A percentile compares a stretch with the other conserved stretches of the same genome.
These are phyloP conservation scores for Sporobolomyces phaffii DNA, from an alignment of 768 basidiomycete genomes.

Conservation along the genomic window DNA sequence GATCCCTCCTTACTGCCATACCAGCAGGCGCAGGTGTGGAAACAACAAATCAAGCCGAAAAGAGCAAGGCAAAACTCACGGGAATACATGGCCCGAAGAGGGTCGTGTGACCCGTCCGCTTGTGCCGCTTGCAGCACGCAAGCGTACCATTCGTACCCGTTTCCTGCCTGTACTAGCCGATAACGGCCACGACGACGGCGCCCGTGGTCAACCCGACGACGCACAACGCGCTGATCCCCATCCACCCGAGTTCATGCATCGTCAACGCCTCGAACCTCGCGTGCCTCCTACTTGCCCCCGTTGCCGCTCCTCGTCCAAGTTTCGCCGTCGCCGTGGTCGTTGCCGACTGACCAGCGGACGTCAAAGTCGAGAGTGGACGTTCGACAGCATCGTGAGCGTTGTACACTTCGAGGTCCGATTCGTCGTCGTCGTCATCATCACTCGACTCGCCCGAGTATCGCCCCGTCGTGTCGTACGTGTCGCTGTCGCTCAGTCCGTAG, in stretches of 20 bases:
- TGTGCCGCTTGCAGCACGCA: too few species aligned
- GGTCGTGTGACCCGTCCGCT: too few species aligned
- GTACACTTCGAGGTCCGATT: not conserved
- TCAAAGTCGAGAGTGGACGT: not conserved
- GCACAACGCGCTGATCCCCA: constrained; percentile 14
- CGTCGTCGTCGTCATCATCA: not conserved
- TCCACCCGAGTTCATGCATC: constrained; percentile 13
- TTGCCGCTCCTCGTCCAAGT: not conserved
- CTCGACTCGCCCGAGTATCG: not conserved
- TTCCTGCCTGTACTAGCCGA: too few species aligned
- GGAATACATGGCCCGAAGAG: too few species aligned
- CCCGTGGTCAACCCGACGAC: constrained; percentile 5
- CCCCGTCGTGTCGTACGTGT: not conserved
- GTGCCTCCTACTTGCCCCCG: not conserved
- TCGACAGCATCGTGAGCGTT: too few species aligned
- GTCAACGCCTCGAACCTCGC: constrained; percentile 18
- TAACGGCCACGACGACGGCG: constrained; percentile 3
- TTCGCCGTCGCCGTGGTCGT: not conserved
- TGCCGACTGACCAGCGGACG: not conserved
- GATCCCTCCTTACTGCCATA: too few species aligned
- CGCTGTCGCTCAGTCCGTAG: not conserved
- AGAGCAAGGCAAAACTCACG: too few species aligned
- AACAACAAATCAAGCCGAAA: too few species aligned
- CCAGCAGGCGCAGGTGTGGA: too few species aligned
- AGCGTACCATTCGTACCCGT: too few species aligned